A percentile compares a stretch with the other conserved stretches of the same genome.
Conservation (phyloP, 2,329 filamentous ascomycete species). For the Boeremia lycopersici region DNA sequence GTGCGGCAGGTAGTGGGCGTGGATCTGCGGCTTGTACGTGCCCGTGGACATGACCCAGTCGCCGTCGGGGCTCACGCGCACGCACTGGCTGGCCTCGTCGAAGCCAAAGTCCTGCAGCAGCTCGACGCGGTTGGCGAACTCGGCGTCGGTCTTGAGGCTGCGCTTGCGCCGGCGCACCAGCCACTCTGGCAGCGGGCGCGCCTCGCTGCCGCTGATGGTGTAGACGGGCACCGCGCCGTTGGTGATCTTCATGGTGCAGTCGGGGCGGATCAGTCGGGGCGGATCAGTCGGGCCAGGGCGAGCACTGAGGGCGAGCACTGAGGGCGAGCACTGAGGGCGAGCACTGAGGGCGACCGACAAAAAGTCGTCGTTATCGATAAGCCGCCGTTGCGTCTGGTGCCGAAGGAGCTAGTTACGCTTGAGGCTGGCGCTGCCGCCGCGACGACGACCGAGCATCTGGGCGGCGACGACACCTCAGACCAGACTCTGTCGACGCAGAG, state of each 20-base stretch:
- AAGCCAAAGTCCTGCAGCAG: constrained; percentile 98
- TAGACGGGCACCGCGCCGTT: constrained; percentile 89
- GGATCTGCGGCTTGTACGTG: constrained; percentile 71
- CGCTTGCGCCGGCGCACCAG: constrained; percentile 83
- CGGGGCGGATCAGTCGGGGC: too few species aligned
- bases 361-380: constrained; percentile 13
- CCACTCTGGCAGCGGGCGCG: constrained; percentile 92
- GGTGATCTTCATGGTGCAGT: constrained; percentile 88
- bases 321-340: too few species aligned
- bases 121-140: constrained; percentile 93
- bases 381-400: too few species aligned
- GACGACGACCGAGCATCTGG: too few species aligned
- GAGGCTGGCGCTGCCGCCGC: too few species aligned
- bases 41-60: constrained; percentile 69
- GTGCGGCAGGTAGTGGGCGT: constrained; percentile 93
- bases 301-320: too few species aligned
- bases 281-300: too few species aligned
- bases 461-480: too few species aligned
- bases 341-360: not conserved
- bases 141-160: constrained; percentile 87
- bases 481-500: too few species aligned
- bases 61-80: constrained; percentile 90
- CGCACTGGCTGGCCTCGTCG: constrained; percentile 89
- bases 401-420: too few species aligned
- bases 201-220: constrained; percentile 89